Conservation (phyloP, 2,329 filamentous ascomycete genomes). For the Aureobasidium pullulans region DNA sequence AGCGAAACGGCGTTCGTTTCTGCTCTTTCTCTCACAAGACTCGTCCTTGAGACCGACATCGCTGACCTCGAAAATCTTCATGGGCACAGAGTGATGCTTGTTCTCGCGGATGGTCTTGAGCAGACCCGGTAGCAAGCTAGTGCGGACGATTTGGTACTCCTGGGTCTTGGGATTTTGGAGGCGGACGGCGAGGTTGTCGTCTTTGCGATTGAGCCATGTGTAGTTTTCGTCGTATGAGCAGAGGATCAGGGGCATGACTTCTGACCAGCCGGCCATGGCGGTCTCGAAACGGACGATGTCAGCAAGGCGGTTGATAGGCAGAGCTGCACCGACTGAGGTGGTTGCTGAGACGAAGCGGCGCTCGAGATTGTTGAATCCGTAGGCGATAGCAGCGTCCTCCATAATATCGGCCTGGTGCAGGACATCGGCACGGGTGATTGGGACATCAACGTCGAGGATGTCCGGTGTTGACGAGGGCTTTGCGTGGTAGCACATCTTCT, state of each 20-base stretch:
- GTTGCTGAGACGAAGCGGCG: conserved; percentile 79
- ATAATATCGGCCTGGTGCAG: conserved; percentile 97
- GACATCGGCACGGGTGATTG: conserved; percentile 85
- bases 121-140: conserved; percentile 75
- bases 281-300: conserved; percentile 86
- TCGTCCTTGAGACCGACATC: conserved; percentile 90
- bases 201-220: conserved; percentile 81
- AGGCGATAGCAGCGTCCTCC: conserved; percentile 95
- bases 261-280: conserved; percentile 91
- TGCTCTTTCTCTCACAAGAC: conserved; percentile 70
- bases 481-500: conserved; percentile 83
- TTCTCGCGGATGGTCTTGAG: conserved; percentile 93
- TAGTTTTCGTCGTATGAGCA: conserved; percentile 99
- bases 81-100: conserved; percentile 77
- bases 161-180: conserved; percentile 88
- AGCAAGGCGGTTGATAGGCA: conserved; percentile 86
- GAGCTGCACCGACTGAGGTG: conserved; percentile 75
- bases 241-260: conserved; percentile 91
- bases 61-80: conserved; percentile 86
- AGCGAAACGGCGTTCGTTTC: conserved; percentile 94
- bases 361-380: conserved; percentile 94
- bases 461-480: conserved; percentile 62
- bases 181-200: conserved; percentile 74
- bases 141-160: conserved; percentile 90
- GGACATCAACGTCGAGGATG: conserved; percentile 68